A percentile compares a stretch with the other conserved stretches of the same genome.
phyloP scores from a whole-genome alignment of 163 green algal genomes.

The Scenedesmus sp. region DNA sequence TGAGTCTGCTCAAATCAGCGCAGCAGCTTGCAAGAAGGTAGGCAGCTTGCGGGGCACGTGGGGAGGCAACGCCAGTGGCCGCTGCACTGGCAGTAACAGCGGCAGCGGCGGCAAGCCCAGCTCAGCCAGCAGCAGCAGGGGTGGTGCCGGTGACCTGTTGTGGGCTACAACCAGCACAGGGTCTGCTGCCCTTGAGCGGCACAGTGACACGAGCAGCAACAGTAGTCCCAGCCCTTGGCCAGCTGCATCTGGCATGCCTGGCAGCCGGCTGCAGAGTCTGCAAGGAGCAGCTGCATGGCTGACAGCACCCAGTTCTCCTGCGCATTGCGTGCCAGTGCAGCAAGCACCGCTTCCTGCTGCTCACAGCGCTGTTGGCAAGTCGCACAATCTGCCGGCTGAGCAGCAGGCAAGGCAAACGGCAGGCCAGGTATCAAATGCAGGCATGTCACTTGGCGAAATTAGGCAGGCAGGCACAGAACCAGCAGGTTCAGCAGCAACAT shows the following conservation, averaged over 20 bases:
- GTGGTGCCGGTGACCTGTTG: not conserved
- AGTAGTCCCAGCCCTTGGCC: not conserved
- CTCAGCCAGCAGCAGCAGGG: conserved; percentile 4
- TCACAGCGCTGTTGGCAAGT: not conserved
- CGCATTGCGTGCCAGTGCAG: not conserved
- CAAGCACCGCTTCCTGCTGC: not conserved
- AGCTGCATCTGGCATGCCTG: not conserved
- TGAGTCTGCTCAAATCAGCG: not conserved
- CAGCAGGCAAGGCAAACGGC: not conserved
- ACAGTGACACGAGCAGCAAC: not conserved
- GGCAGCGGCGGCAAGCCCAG: not conserved
- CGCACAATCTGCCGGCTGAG: not conserved
- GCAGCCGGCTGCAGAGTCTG: not conserved
- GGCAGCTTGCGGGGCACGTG: not conserved
- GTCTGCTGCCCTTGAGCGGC: not conserved
- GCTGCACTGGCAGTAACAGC: not conserved
- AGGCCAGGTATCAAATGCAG: not conserved
- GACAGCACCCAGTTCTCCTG: not conserved
- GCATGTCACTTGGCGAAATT: not conserved
- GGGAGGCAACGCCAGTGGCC: not conserved
- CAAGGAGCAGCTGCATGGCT: not conserved
- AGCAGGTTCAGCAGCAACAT: not conserved
- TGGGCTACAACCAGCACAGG: not conserved
- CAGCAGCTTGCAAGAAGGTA: conserved; percentile 9
- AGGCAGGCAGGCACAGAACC: not conserved